phyloP scores from a whole-genome alignment of 225 moss, liverwort and hornwort genomes.

The Pseudoscleropodium purum region DNA sequence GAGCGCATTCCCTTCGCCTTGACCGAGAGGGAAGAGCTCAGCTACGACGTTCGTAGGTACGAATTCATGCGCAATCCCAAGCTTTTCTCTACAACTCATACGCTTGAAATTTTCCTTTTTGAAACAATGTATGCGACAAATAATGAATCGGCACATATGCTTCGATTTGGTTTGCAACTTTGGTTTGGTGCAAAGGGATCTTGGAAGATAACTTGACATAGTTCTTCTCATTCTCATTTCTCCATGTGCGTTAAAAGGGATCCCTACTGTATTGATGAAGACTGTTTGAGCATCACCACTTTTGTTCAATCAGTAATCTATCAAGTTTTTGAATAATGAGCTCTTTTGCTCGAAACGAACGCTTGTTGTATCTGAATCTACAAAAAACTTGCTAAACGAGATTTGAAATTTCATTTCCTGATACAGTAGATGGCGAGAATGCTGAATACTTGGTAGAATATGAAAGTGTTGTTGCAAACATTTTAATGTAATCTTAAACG shows the following conservation, averaged over 20 bases:
- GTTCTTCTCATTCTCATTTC: neutral
- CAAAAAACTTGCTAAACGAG: neutral
- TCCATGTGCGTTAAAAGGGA: neutral
- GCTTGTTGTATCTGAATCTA: neutral
- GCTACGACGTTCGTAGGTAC: constrained; percentile 56
- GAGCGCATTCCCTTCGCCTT: constrained; percentile 51
- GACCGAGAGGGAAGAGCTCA: constrained; percentile 53
- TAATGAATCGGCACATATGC: neutral
- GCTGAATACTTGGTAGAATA: neutral
- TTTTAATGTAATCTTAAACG: neutral
- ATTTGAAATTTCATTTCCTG: neutral
- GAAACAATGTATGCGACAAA: neutral
- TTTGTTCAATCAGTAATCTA: neutral
- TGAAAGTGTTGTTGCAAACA: neutral
- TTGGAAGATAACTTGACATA: neutral
- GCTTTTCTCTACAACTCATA: too few species aligned
- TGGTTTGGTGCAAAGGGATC: neutral
- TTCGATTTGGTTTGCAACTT: neutral
- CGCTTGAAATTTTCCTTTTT: neutral
- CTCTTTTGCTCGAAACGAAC: neutral
- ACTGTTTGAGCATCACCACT: neutral
- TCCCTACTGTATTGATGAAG: neutral
- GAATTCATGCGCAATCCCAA: neutral
- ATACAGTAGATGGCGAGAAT: neutral
- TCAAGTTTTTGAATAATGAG: neutral